Evolutionary conservation across 2,329 filamentous ascomycete species (phyloP), one percentile per base, ranked within the genome.

Genomic region (Neopestalotiopsis clavispora): DNA sequence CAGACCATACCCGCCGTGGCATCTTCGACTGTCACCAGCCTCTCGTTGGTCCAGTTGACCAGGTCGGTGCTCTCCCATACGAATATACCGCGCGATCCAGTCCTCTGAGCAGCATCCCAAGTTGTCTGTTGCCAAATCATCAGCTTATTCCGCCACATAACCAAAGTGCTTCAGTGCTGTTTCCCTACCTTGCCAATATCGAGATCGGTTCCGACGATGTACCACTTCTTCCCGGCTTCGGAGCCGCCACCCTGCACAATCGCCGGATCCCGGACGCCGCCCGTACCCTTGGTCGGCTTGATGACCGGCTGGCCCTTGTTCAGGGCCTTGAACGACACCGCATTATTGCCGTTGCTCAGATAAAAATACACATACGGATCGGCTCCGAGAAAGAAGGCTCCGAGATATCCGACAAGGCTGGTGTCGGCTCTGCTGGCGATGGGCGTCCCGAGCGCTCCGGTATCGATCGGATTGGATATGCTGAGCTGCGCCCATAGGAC

Each of bases 1-100:
- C 87, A 89, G 0, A 87, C 85, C 86, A 88, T 89, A 3, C 86
- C 87, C 0, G 85, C 87, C 3, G 81, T 84, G n/a, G 76, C 75
- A 68, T 86, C 82, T 71, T 88, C 86, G 12, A 89, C 86, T 0
- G 75, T 77, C 0, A 86, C 81, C 1, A 89, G 78, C 5, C 84
- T 77, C 73, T 87, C 85, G 13, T 78, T 77, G 12, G 72, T 79
- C 83, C 85, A 88, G 69, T 82, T 85, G 6, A 86, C 74, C 4
- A 88, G 75, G 66, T 88, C 84, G 0, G 80, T 84, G 70, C 80
- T 85, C 72, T 88, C 85, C 86, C 87, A 89, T 12, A 88, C 81
- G 63, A 86, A 85, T 67, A 89, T 87, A 4, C 83, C 81, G 32
- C 81, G 80, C 0, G 83, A 85, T 0, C 86, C 86, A 1, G 80